phyloP scores from a whole-genome alignment of 78 protist genomes.

The Dictyostelium brefeldianum region DNA sequence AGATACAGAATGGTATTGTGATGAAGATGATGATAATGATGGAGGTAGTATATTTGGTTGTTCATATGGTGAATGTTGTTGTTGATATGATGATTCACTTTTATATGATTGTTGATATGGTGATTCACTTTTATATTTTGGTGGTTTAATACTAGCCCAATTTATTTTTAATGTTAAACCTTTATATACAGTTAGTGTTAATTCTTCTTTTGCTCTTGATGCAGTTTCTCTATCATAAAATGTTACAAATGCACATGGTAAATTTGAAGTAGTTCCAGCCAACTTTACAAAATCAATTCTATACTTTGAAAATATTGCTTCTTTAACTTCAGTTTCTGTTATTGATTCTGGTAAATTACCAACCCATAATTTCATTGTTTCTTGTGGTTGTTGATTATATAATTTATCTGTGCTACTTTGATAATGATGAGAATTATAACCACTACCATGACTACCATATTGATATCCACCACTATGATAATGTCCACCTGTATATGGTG shows the following conservation, averaged over 20 bases:
- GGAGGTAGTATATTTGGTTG: not conserved
- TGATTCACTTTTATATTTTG: not conserved
- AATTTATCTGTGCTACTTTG: no score
- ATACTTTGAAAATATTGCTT: not conserved
- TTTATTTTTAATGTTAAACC: conserved; percentile 14
- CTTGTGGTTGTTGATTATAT: conserved; percentile 17
- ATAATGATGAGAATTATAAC: no score
- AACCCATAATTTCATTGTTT: conserved; percentile 49
- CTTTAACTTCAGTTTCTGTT: conserved; percentile 9
- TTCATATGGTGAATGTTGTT: not conserved
- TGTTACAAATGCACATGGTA: conserved; percentile 25
- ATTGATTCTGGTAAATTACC: conserved; percentile 24
- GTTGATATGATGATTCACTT: not conserved
- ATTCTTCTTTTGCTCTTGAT: not conserved
- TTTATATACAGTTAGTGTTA: not conserved
- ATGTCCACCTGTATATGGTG: no score
- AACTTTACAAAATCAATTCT: conserved; percentile 18
- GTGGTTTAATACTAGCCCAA: conserved; percentile 38
- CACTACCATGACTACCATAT: no score
- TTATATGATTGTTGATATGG: not conserved
- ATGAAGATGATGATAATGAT: not conserved
- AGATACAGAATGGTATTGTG: not conserved
- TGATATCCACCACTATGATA: no score
- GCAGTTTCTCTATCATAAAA: conserved; percentile 22
- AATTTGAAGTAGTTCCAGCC: not conserved